Evolutionary conservation across 257 asterid species (phyloP).

Genomic region (Avicennia marina): DNA sequence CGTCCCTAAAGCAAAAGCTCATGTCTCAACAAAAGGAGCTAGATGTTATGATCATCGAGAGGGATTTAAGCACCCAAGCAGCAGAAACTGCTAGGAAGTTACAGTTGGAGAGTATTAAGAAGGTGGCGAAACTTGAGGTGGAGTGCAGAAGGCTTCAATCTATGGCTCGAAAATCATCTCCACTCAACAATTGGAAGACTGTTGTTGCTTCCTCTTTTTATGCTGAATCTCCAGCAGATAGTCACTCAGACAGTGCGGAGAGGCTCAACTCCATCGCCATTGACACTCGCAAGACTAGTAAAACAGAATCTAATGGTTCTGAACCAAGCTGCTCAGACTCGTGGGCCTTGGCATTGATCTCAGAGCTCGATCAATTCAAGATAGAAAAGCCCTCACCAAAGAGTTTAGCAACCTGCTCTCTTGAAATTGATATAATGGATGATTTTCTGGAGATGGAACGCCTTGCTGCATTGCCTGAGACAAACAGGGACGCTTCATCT

Average conservation of each 20-base stretch:
- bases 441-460: constrained; percentile 91
- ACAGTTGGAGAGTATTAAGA: constrained; percentile 63
- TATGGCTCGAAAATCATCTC: constrained; percentile 28
- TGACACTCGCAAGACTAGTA: constrained; percentile 21
- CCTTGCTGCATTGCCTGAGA: constrained; percentile 54
- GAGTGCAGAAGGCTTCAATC: constrained; percentile 44
- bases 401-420: constrained; percentile 26
- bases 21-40: constrained; percentile 39
- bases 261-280: constrained; percentile 19
- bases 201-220: constrained; percentile 28
- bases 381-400: constrained; percentile 37
- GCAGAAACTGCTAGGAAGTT: constrained; percentile 77
- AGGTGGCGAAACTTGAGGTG: constrained; percentile 48
- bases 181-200: constrained; percentile 20
- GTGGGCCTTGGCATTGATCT: constrained; percentile 43
- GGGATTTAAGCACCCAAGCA: constrained; percentile 68
- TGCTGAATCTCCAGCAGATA: constrained; percentile 40
- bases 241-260: constrained; percentile 38
- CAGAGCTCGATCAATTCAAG: constrained; percentile 53
- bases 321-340: constrained; percentile 33
- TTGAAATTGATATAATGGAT: constrained; percentile 73
- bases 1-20: constrained; percentile 46
- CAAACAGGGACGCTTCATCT: too few relatives aligned
- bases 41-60: constrained; percentile 42
- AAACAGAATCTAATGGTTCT: constrained; percentile 18